Percentiles rank a stretch among this genome's conserved stretches.
Conservation (phyloP, 805 yeast genomes). For the Priceomyces fermenticarens region DNA sequence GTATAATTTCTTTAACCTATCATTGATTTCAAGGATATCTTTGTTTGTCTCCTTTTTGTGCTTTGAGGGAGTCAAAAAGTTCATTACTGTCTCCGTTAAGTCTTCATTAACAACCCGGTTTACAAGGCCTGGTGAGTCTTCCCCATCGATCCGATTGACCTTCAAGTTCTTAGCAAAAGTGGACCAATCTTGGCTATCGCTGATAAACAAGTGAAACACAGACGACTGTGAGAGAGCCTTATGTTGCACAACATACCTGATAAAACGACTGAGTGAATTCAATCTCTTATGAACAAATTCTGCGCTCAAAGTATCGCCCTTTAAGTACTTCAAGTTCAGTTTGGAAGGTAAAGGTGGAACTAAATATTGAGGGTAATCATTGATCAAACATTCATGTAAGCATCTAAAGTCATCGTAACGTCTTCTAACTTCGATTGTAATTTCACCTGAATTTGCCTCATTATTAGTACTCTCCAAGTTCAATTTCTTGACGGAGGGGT, state of each 20-base stretch:
- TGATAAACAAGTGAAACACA: slow-evolving; percentile 63
- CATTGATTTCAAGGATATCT: slow-evolving; percentile 58
- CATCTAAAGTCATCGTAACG: slow-evolving; percentile 86
- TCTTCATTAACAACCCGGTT: slow-evolving; percentile 58
- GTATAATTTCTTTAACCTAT: slow-evolving; percentile 77
- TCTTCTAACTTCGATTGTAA: slow-evolving; percentile 58
- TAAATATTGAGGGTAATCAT: slow-evolving; percentile 80
- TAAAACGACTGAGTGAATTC: slow-evolving; percentile 72
- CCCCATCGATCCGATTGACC: slow-evolving; percentile 15
- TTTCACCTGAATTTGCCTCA: slow-evolving; percentile 3
- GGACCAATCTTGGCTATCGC: slow-evolving; percentile 71
- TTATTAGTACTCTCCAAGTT: slow-evolving; percentile 16
- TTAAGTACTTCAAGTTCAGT: slow-evolving; percentile 83
- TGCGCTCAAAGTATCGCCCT: slow-evolving; percentile 86
- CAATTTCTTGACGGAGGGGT: slow-evolving; percentile 50
- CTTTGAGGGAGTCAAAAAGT: slow-evolving; percentile 75
- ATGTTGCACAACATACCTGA: slow-evolving; percentile 71
- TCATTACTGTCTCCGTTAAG: slow-evolving; percentile 87
- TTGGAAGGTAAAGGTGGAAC: slow-evolving; percentile 95
- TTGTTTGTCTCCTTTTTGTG: slow-evolving; percentile 75
- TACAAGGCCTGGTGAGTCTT: slow-evolving; percentile 24
- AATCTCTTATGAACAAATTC: slow-evolving; percentile 84
- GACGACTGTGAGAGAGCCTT: slow-evolving; percentile 68
- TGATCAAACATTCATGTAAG: slow-evolving; percentile 67
- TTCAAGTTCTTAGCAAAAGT: slow-evolving; percentile 60